These are phyloP conservation scores for Skeletonema grethae DNA, from an alignment of 108 stramenopile species.

Conservation along the genomic window DNA sequence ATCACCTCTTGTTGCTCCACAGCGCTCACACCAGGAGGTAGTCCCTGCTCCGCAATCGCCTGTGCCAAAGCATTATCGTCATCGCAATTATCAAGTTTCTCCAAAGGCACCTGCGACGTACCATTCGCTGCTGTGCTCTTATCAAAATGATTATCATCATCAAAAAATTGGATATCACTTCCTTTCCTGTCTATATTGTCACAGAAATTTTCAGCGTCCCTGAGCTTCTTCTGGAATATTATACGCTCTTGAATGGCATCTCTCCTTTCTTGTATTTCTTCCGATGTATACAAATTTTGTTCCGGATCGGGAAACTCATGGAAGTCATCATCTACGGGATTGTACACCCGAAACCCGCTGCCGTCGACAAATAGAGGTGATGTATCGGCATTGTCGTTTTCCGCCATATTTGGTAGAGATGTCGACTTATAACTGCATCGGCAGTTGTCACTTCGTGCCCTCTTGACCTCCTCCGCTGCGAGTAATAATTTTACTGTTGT, in stretches of 20 bases:
- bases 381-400: not conserved
- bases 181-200: not conserved
- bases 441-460: too few species aligned
- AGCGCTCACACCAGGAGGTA: slow-evolving; percentile 44
- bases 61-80: slow-evolving; percentile 41
- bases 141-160: not conserved
- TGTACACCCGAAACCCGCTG: not conserved
- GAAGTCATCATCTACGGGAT: not conserved
- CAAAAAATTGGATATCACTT: not conserved
- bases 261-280: not conserved
- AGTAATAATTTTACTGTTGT: too few species aligned
- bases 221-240: not conserved
- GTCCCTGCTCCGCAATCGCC: slow-evolving; percentile 41
- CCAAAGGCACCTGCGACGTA: not conserved
- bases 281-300: not conserved
- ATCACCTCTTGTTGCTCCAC: slow-evolving; percentile 47
- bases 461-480: too few species aligned
- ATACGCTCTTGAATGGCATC: not conserved
- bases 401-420: not conserved
- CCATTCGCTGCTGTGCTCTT: not conserved
- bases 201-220: not conserved
- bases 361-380: not conserved
- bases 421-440: too few species aligned
- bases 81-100: not conserved
- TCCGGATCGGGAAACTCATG: not conserved